Evolutionary conservation across 371 early-diverging fungal genomes (phyloP), one percentile per base, ranked within the genome.

Genomic region (Syncephalis plumigaleata): DNA sequence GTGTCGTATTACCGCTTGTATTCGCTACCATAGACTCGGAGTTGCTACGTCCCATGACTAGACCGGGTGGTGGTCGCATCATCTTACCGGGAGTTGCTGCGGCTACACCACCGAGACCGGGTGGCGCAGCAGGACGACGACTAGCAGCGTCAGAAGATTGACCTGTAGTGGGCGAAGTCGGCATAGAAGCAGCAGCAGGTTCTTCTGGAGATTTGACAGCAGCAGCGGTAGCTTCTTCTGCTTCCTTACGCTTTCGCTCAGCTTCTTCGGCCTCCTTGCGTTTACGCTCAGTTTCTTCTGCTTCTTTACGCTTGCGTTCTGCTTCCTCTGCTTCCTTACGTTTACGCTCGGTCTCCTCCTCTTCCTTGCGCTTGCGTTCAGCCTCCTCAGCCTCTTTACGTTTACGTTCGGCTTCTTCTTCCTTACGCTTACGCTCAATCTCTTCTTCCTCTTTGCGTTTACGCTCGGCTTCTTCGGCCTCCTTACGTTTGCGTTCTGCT

Each of bases 21-120:
- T 46, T 36, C 25, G 39, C 53, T 15, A 50, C n/a, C 3, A 50
- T 44, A 38, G 56, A 53, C 25, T 55, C 52, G 50, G 58, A 54
- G 36, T 51, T 42, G 13, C 57, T 60, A 44, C 59, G 54, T 16
- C 55, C 48, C 42, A 58, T 45, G 36, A 62, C 56, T 17, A 56
- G 42, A 36, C 31, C 18, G 17, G 9, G 18, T 47, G 36, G 20
- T 27, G 21, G 8, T 52, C 15, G 15, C 22, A 17, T 17, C 18
- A 15, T 23, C 22, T 38, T 47, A 39, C 64, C 53, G 22, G 36
- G 3, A 15, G 48, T 59, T 8, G 50, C 50, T 18, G 49, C 44
- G 26, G 26, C 47, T 1, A 27, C 47, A 16, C 47, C 52, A 15
- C 37, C 0, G 16, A 25, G 44, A 9, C 49, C 49, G 15, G 36